Conservation (phyloP, 208 protist species). For the Novymonas esmeraldas region DNA sequence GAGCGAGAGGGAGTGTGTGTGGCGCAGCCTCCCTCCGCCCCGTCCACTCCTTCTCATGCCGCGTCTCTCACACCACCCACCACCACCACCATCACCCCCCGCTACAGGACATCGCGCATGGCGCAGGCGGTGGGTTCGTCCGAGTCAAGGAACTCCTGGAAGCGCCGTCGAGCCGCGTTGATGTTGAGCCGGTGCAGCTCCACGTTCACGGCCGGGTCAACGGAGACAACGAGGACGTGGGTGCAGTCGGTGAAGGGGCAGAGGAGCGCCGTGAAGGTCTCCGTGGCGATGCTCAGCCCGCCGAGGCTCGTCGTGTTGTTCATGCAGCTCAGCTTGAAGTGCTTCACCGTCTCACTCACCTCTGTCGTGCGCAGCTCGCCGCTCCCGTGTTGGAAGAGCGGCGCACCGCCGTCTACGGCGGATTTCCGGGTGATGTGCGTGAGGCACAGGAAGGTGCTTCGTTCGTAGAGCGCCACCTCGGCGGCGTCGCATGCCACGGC, state of each 20-base stretch:
- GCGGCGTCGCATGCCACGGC: slow-evolving; percentile 95
- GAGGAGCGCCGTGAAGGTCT: slow-evolving; percentile 79
- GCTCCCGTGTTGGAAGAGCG: slow-evolving; percentile 19
- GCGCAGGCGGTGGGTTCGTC: slow-evolving; percentile 63
- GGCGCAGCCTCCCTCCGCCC: background rate
- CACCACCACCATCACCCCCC: background rate
- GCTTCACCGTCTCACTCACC: slow-evolving; percentile 90
- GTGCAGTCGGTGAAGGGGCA: slow-evolving; percentile 88
- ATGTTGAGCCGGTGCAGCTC: slow-evolving; percentile 87
- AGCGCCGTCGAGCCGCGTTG: slow-evolving; percentile 49
- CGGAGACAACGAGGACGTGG: slow-evolving; percentile 83
- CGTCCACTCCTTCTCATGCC: background rate
- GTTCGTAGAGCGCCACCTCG: slow-evolving; percentile 98
- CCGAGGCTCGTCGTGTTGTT: slow-evolving; percentile 86
- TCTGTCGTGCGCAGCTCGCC: slow-evolving; percentile 80
- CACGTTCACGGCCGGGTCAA: slow-evolving; percentile 68
- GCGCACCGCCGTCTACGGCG: slow-evolving; percentile 15
- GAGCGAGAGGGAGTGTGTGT: background rate
- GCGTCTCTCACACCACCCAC: background rate
- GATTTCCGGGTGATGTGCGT: slow-evolving; percentile 85
- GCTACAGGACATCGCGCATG: slow-evolving; percentile 84
- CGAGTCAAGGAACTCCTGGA: slow-evolving; percentile 76
- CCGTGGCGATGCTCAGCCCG: slow-evolving; percentile 75
- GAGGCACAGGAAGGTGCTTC: slow-evolving; percentile 97
- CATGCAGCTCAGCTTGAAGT: slow-evolving; percentile 93